phyloP scores from a whole-genome alignment of 2,329 filamentous ascomycete species.

The Phialophora expanda region DNA sequence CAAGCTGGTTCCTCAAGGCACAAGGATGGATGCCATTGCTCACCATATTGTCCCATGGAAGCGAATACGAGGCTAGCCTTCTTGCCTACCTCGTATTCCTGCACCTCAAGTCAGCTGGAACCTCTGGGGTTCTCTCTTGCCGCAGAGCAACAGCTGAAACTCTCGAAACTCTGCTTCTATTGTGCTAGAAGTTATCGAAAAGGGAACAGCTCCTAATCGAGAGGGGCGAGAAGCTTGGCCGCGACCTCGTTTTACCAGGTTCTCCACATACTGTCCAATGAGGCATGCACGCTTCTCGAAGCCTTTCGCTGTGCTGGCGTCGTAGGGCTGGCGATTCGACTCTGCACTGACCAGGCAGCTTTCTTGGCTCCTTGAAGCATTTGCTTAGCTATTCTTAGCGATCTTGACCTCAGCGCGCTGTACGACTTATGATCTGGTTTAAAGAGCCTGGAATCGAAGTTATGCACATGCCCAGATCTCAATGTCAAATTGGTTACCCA shows the following conservation, averaged over 20 bases:
- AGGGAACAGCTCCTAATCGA: not conserved
- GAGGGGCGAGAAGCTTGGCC: not conserved
- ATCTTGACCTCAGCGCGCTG: not conserved
- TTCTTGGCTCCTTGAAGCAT: constrained; percentile 3
- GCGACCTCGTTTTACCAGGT: not conserved
- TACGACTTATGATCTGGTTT: not conserved
- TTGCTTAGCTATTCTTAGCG: constrained; percentile 7
- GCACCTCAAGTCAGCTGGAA: not conserved
- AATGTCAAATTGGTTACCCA: not conserved
- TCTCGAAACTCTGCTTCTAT: not conserved
- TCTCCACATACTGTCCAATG: not conserved
- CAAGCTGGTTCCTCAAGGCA: not conserved
- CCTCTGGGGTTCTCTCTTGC: not conserved
- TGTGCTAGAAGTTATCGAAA: not conserved
- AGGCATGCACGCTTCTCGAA: not conserved
- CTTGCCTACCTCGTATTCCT: not conserved
- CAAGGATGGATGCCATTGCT: not conserved
- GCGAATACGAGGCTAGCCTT: constrained; percentile 7
- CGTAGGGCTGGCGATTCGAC: not conserved
- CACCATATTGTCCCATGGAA: not conserved
- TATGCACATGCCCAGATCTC: not conserved
- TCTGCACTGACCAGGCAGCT: not conserved
- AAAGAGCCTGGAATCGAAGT: not conserved
- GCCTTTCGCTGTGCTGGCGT: not conserved
- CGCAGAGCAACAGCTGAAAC: not conserved